Conservation (phyloP, 345 rosid genomes). For the Ricinus communis region DNA sequence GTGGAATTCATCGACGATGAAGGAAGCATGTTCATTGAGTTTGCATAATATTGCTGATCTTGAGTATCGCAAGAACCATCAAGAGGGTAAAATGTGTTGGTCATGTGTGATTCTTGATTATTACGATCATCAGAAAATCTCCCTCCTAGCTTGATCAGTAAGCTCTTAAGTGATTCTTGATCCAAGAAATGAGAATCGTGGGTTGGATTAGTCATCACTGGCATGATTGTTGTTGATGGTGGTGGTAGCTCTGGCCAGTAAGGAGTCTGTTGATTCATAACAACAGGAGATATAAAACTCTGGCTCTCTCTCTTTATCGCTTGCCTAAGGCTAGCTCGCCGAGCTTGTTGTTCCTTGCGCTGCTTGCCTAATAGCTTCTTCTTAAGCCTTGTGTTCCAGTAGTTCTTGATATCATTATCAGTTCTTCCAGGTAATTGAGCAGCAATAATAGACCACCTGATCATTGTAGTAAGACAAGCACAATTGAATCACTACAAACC, state of each 20-base stretch:
- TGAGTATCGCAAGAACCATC: slow-evolving; percentile 18
- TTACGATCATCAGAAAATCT: slow-evolving; percentile 33
- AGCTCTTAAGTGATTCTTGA: slow-evolving; percentile 41
- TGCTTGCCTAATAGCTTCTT: slow-evolving; percentile 74
- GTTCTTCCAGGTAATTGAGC: slow-evolving; percentile 82
- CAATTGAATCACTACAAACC: not conserved
- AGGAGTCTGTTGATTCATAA: slow-evolving; percentile 20
- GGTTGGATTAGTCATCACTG: slow-evolving; percentile 7
- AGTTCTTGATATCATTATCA: slow-evolving; percentile 78
- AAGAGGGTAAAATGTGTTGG: slow-evolving; percentile 6
- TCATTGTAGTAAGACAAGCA: not conserved
- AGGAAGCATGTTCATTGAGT: slow-evolving; percentile 28
- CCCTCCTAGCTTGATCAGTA: slow-evolving; percentile 44
- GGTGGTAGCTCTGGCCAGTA: slow-evolving; percentile 36
- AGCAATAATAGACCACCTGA: slow-evolving; percentile 83
- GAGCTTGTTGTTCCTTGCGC: slow-evolving; percentile 46
- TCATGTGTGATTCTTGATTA: slow-evolving; percentile 17
- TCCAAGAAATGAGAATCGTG: slow-evolving; percentile 34
- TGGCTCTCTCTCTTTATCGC: slow-evolving; percentile 45
- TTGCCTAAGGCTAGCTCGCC: slow-evolving; percentile 42
- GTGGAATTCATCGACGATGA: slow-evolving; percentile 28
- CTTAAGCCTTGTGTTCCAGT: slow-evolving; percentile 80
- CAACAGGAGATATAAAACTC: slow-evolving; percentile 18
- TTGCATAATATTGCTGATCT: slow-evolving; percentile 24
- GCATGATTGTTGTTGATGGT: slow-evolving; percentile 10